Conservation (phyloP, 139 green algal genomes). For the Monoraphidium neglectum region DNA sequence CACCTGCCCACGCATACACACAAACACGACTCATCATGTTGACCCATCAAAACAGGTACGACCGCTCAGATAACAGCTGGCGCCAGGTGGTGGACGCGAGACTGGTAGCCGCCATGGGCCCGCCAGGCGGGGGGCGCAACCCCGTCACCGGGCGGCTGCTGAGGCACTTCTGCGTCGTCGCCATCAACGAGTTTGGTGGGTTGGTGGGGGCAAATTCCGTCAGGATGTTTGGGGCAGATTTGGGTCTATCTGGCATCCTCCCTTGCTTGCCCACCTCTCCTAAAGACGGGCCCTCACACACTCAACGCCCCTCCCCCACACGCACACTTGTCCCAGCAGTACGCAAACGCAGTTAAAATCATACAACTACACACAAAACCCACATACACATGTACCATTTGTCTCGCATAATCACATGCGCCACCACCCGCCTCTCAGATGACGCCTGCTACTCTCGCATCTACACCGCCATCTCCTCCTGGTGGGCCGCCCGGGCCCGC, state of each 20-base stretch:
- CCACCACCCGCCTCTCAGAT: too few relatives aligned
- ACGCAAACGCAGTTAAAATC: too few relatives aligned
- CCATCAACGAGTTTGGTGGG: conserved; percentile 34
- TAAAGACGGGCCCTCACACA: too few relatives aligned
- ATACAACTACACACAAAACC: too few relatives aligned
- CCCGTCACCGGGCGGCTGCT: conserved; percentile 71
- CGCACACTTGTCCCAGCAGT: too few relatives aligned
- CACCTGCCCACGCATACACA: conserved; percentile 25
- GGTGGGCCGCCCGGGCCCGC: conserved; percentile 49
- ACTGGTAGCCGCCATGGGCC: conserved; percentile 81
- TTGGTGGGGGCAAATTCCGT: too few relatives aligned
- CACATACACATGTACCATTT: too few relatives aligned
- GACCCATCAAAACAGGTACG: conserved; percentile 50
- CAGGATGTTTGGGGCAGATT: too few relatives aligned
- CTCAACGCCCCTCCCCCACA: too few relatives aligned
- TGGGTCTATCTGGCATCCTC: too few relatives aligned
- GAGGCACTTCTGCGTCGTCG: conserved; percentile 59
- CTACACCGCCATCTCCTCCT: conserved; percentile 58
- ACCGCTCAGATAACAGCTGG: conserved; percentile 72
- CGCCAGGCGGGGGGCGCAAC: conserved; percentile 72
- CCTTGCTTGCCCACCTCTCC: too few relatives aligned
- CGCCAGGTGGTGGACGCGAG: conserved; percentile 73
- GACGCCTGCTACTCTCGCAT: conserved; percentile 62
- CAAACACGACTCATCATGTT: neutral
- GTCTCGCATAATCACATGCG: too few relatives aligned